A percentile compares a stretch with the other conserved stretches of the same genome.
Conservation (phyloP, 495 filamentous ascomycete species). For the Evernia prunastri region DNA sequence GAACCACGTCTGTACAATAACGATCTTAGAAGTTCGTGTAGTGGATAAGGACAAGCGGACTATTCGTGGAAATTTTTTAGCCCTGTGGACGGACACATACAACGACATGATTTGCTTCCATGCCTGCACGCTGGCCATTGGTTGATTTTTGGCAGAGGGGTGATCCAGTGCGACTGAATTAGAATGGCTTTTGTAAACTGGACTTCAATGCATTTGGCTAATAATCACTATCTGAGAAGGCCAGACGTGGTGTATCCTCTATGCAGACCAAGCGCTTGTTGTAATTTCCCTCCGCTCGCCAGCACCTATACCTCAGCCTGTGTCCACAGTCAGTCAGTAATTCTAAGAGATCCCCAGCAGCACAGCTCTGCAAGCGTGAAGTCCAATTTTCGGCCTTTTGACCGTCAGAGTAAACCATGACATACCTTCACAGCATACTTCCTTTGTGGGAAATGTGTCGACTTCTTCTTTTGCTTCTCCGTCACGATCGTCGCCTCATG, state of each 20-base stretch:
- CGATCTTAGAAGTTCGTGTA: background rate
- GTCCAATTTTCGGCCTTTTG: background rate
- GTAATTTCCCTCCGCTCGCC: background rate
- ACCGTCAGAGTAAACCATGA: background rate
- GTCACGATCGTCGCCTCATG: slow-evolving; percentile 74
- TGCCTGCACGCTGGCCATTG: background rate
- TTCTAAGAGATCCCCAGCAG: background rate
- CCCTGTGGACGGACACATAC: background rate
- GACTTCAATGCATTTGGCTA: background rate
- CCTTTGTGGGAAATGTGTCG: slow-evolving; percentile 92
- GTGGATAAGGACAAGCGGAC: background rate
- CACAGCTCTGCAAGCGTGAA: background rate
- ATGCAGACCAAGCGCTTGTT: background rate
- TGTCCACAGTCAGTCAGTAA: background rate
- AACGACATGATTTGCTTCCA: background rate
- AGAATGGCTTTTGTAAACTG: background rate
- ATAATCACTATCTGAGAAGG: background rate
- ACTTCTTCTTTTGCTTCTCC: slow-evolving; percentile 89
- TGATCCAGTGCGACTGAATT: background rate
- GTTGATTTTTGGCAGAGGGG: background rate
- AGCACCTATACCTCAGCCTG: slow-evolving; percentile 1
- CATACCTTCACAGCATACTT: slow-evolving; percentile 97
- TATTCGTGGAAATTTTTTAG: background rate
- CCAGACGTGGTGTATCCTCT: background rate
- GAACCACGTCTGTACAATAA: background rate